Base-by-base conservation (phyloP, 2,329 filamentous ascomycete genomes). In the Calonectria pseudoreteaudii region DNA sequence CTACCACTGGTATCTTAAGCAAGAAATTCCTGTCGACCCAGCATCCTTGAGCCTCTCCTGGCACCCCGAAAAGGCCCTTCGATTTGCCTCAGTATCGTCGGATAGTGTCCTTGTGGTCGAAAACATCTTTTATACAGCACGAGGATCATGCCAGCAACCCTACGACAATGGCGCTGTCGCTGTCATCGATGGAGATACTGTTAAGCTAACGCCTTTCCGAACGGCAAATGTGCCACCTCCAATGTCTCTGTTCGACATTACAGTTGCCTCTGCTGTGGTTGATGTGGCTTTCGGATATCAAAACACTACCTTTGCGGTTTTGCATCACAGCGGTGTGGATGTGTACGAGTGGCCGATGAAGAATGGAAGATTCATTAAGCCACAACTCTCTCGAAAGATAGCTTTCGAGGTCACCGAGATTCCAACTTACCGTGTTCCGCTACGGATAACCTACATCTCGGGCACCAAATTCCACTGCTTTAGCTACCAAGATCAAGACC, bases 1-100 rank as follows among this genome's bases (percentile, higher is more conserved):
- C 83, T 99, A 99, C 79, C 95, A 98, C 82, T 99, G 97, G 91
- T 98, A 98, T 83, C 88, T 99, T 20, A 99, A 99, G 86, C 95
- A 98, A 83, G 95, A 98, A 82, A 88, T 98, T 9, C 85, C 86
- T 9, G 86, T 89, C 9, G 79, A 83, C 10, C 80, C 78, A 16
- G 77, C 80, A 4, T 79, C 84, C 49, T 66, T 80, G 60, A 79
- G 82, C 49, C 76, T 91, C n/a, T 82, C 87, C 0, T 99, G 97
- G 97, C 95, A 99, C 83, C 91, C 95, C 1, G 97, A 98, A 82
- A 95, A 94, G 82, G 87, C 95, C 4, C 86, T 98, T 41, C 90
- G 91, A 18, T 88, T 97, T 64, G 88, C 91, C 23, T 85, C 91
- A 11, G 88, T 89, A 2, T 86, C 88, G 64, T 86, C 86, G 84